Evolutionary conservation across 73 alveolate species (phyloP), one percentile per base, ranked within the genome.

Genomic region (Tetrahymena borealis): DNA sequence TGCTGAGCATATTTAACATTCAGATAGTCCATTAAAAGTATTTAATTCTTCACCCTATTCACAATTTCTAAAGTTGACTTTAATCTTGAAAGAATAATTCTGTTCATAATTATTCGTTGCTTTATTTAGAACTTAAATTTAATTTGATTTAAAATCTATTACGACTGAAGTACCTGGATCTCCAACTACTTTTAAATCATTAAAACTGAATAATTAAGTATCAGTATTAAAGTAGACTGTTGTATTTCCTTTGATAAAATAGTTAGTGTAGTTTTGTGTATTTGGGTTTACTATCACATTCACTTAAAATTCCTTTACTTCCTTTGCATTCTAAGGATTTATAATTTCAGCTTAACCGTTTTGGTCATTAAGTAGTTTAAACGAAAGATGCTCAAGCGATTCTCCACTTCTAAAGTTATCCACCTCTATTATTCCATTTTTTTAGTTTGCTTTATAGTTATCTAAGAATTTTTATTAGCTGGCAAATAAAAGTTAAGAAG

Each of bases 1-100:
- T 28, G 16, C 93, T 33, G 93, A 36, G 38, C 96, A 94, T 16
- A 31, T 31, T 15, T 32, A 38, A 33, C 96, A 94, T 43, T 43
- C 35, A 1, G 31, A 6, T 7, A 43, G 36, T 43, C 8, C 18
- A 13, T 13, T 35, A 43, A 43, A 3, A 4, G 18, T n/a, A 11
- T 32, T 35, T 2, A 43, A n/a, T 16, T 43, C 18, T n/a, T 43
- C 79, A 9, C 79, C 79, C 7, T 11, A 10, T 3, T n/a, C 33
- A 11, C 79, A 43, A n/a, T n/a, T 3, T 35, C 79, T 43, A n/a
- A 43, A 43, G 8, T 43, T 43, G 3, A 43, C 28, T 11, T n/a
- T 32, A 3, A 43, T 43, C 12, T 43, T 43, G 8, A 43, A 43
- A 13, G 79, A 7, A 11, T 43, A 43, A 35, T 43, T 16, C 28